Evolutionary conservation across 1,284 basidiomycete species (phyloP), one percentile per base, ranked within the genome.

Genomic region (Paramarasmius palmivorus): DNA sequence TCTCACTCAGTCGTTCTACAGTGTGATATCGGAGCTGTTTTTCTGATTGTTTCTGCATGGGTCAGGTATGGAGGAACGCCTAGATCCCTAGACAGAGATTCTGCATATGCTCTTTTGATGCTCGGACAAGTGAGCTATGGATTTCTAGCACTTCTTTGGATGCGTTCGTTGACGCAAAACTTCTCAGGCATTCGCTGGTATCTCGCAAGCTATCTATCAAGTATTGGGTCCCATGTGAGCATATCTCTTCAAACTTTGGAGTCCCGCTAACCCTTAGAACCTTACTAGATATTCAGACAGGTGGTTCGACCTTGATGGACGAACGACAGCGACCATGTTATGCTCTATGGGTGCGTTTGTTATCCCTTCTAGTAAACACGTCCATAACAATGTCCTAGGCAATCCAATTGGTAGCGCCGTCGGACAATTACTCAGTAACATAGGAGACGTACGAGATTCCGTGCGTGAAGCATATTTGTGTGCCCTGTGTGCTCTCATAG

Each of bases 261-360:
- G 4, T 20, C 19, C 26, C 22, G 3, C 26, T 6, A 8, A 10
- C 15, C 7, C 41, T 15, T 25, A 15, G 22, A n/a, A n/a, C n/a
- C n/a, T n/a, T n/a, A n/a, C n/a, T n/a, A 42, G 81, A 53, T 92
- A 86, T 65, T 91, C 89, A 1, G 87, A 92, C 63, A 75, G 75
- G 25, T 92, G 90, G 90, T 92, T 92, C 60, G 81, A 88, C 58
- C 68, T 90, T 38, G 75, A 78, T 53, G 81, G 85, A 17, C 76
- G 90, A 42, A 91, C 86, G 4, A 91, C 90, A 0, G 88, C 86
- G 15, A 92, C 90, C 1, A 92, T 90, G 88, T 63, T 88, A 29
- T 73, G 91, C 51, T 80, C 88, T n/a, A 77, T 92, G 32, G 76
- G 88, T 86, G 56, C 50, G 70, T 55, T 37, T 32, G 44, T 53